A percentile compares a stretch with the other conserved stretches of the same genome.
phyloP scores from a whole-genome alignment of 768 basidiomycete genomes.

The Rhodosporidiobolus sp. region DNA sequence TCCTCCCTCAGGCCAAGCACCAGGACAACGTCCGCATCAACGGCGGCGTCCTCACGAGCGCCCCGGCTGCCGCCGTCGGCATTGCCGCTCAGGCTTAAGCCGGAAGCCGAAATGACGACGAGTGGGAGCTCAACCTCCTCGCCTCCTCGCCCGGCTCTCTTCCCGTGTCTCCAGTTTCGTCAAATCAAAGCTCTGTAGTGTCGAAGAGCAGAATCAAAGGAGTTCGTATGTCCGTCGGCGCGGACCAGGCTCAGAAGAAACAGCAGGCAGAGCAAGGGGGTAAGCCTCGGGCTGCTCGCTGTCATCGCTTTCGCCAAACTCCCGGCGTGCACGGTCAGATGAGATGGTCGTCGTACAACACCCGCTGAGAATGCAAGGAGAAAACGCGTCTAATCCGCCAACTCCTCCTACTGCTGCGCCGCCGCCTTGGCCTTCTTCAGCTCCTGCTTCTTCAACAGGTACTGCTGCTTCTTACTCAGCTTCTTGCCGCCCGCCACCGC shows the following conservation, averaged over 20 bases:
- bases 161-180: too few species aligned
- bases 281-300: too few species aligned
- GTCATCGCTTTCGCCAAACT: too few species aligned
- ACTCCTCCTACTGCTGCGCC: background rate
- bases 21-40: constrained; percentile 19
- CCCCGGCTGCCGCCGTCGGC: background rate
- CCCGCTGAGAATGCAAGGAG: background rate
- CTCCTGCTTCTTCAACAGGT: constrained; percentile 31
- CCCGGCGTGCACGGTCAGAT: too few species aligned
- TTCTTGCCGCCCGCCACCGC: constrained; percentile 11
- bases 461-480: constrained; percentile 27
- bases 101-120: background rate
- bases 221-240: too few species aligned
- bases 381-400: background rate
- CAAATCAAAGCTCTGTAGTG: too few species aligned
- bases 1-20: constrained; percentile 5
- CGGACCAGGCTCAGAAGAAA: too few species aligned
- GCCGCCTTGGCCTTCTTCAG: constrained; percentile 26
- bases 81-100: background rate
- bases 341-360: too few species aligned
- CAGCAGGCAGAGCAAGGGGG: too few species aligned
- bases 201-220: too few species aligned
- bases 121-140: too few species aligned
- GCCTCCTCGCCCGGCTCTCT: too few species aligned
- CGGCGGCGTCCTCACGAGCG: constrained; percentile 23